Evolutionary conservation across 208 protist species (phyloP), one percentile per base, ranked within the genome.

Genomic region (Trypanosoma platydactyli): DNA sequence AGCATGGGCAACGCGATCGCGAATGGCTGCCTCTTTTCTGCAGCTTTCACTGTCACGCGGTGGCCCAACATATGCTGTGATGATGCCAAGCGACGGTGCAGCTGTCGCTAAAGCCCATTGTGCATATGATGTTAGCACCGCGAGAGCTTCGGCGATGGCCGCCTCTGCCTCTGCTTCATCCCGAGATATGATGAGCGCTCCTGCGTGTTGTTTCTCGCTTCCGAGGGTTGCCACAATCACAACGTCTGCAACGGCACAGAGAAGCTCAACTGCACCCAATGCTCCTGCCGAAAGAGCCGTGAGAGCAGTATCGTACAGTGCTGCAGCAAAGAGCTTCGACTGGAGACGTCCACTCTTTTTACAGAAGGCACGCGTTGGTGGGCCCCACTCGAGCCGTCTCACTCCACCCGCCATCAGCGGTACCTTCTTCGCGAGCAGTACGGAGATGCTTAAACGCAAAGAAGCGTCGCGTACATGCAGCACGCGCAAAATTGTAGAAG

Each of bases 21-120:
- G 78, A 25, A 95, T 64, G 12, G 69, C 73, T 3, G 84, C 86
- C 79, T 95, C 89, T 75, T 95, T 95, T 29, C n/a, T 24, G 3
- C 59, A 51, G 7, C 62, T 58, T 48, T 38, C 9, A 9, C 33
- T 38, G 33, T 38, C 33, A 38, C 72, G 62, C 18, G 75, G 61
- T 1, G 75, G 56, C 25, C 86, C 86, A 15, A 90, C 70, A 72
- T 95, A 83, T 3, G 86, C 84, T 7, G 84, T 77, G 42, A 95
- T 81, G 24, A 79, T 71, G 18, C 89, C 86, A 5, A 93, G 71
- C 54, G 75, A 58, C n/a, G 80, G 73, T 11, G 83, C 33, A 38
- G 9, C 77, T 22, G 81, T 70, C 27, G 45, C 66, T 22, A 91
- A 68, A 11, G 81, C 81, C 86, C 89, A 90, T 22, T 83, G 70